Base-by-base conservation (phyloP, 2,329 filamentous ascomycete genomes). In the Fragosphaeria purpurea region DNA sequence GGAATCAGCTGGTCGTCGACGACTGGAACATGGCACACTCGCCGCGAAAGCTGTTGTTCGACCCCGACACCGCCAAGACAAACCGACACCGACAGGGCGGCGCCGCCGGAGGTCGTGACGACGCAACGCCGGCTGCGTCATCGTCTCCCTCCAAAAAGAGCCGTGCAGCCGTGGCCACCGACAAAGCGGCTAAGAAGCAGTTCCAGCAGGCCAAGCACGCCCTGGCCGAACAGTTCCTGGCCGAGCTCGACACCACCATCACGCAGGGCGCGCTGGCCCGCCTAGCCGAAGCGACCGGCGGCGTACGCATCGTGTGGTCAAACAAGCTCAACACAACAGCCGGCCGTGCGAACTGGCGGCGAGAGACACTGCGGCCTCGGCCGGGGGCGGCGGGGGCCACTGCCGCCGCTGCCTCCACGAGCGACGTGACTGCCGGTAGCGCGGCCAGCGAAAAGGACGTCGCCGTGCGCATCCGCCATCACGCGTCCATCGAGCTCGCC, bases 401-500 rank as follows among this genome's bases (percentile, higher is more conserved):
- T 7, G 54, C 50, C n/a, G 22, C 13, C 12, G 43, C 34, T 7
- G 41, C 9, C 11, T 39, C 47, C 32, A 41, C 30, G n/a, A 22
- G 22, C 22, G 22, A 22, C 22, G 22, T 22, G 22, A 22, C 22
- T 22, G 13, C 47, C 30, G 13, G 5, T 30, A 12, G 6, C 39
- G 33, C 44, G 33, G 7, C 13, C 8, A 37, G n/a, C 12, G 8
- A 38, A 10, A 2, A 22, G 3, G 22, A 39, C 22, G 60, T 59
- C 12, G 54, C 56, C 9, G 59, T 60, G 12, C 47, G 59, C 10
- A 63, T 74, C 57, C 67, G 69, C 13, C 75, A 78, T 57, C 81
- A 91, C 63, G 88, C 88, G 8, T 80, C 75, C 12, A 95, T 97
- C 61, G 90, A 97, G 63, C 79, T 97, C 3, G 88, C 90, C 0